These are phyloP conservation scores for Fusarium verrucosum DNA, from an alignment of 2,329 filamentous ascomycete species.

Conservation along the genomic window DNA sequence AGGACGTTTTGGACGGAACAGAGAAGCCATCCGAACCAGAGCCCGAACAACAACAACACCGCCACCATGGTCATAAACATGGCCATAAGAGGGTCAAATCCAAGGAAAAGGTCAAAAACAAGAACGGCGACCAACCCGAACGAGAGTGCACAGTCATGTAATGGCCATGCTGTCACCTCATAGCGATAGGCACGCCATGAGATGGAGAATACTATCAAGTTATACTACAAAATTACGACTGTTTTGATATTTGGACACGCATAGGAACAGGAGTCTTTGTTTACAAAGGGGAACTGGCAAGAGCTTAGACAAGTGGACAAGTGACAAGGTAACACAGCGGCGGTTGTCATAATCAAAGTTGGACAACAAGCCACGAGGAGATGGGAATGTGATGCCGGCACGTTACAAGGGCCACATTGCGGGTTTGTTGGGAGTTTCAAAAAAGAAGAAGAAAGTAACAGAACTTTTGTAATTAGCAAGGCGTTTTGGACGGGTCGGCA, in stretches of 20 bases:
- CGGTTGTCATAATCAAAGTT: slow-evolving; percentile 15
- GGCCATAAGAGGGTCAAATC: slow-evolving; percentile 51
- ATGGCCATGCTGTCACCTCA: slow-evolving; percentile 1
- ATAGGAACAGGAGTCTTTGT: slow-evolving; percentile 28
- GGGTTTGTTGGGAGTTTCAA: neutral
- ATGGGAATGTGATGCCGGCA: neutral
- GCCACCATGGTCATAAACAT: slow-evolving; percentile 46
- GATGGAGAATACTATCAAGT: neutral
- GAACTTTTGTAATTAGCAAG: slow-evolving; percentile 32
- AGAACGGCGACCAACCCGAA: slow-evolving; percentile 52
- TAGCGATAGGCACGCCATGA: neutral
- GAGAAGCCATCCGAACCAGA: slow-evolving; percentile 42
- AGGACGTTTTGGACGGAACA: slow-evolving; percentile 18
- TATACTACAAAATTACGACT: neutral
- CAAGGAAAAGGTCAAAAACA: slow-evolving; percentile 53
- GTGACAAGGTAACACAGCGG: neutral
- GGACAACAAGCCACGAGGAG: neutral
- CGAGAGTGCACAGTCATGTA: slow-evolving; percentile 62
- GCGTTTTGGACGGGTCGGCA: slow-evolving; percentile 32
- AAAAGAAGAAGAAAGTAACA: slow-evolving; percentile 15
- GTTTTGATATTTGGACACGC: slow-evolving; percentile 20
- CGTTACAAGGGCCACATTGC: neutral
- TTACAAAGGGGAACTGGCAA: slow-evolving; percentile 5
- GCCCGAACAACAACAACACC: slow-evolving; percentile 27
- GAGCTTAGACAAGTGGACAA: neutral